phyloP scores from a whole-genome alignment of 108 stramenopile species.

The Cyclotella atomus region DNA sequence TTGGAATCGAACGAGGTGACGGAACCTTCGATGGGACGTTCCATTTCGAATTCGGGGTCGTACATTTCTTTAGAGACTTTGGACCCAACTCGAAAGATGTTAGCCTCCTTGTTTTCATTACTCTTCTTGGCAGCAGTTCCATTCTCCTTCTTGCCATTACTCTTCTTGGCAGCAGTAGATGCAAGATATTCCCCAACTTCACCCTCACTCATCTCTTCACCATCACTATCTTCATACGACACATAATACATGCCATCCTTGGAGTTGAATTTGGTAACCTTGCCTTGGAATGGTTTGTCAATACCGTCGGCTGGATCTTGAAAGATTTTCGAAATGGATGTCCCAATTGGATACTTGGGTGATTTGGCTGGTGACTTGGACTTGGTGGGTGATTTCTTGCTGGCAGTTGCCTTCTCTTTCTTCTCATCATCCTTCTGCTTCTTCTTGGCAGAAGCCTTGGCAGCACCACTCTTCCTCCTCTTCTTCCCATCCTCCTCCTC shows the following conservation, averaged over 20 bases:
- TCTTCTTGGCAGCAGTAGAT: neutral
- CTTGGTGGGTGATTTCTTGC: neutral
- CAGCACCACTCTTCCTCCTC: neutral
- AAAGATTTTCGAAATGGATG: conserved; percentile 6
- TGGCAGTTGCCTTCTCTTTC: neutral
- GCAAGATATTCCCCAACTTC: conserved; percentile 6
- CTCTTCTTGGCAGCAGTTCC: neutral
- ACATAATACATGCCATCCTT: conserved; percentile 9
- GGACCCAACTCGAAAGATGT: too few relatives aligned
- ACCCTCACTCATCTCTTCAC: conserved; percentile 13
- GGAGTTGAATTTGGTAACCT: neutral
- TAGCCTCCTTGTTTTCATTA: neutral
- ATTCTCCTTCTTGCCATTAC: neutral
- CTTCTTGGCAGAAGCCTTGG: neutral
- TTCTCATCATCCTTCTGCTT: neutral
- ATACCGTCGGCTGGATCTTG: neutral
- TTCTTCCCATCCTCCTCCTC: neutral
- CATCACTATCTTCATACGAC: conserved; percentile 26
- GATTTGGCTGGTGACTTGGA: neutral
- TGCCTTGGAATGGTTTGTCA: conserved; percentile 13
- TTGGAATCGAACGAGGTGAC: too few relatives aligned
- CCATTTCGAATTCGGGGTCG: neutral
- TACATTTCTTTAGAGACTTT: neutral
- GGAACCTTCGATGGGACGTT: neutral
- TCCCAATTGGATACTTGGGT: neutral